Base-by-base conservation (phyloP, 2,329 filamentous ascomycete species). In the Paramyrothecium sp. region DNA sequence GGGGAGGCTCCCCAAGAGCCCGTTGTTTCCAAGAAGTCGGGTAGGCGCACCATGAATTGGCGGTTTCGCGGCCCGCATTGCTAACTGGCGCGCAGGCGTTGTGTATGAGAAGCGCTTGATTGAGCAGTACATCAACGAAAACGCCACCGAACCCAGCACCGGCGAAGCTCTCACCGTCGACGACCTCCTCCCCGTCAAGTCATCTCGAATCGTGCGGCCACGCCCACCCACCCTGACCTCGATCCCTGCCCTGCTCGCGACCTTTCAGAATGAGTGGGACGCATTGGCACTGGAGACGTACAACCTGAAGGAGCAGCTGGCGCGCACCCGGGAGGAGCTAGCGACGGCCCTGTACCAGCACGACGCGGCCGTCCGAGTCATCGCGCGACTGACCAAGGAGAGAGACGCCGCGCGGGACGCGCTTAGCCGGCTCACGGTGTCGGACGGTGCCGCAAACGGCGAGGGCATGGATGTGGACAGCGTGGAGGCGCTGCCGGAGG, bases 181-280 rank as follows among this genome's bases (percentile, higher is more conserved):
- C 63, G 95, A 99, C 73, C 85, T 99, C 59, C 83, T 99, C 68
- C 88, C 92, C 62, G 83, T 99, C 73, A 92, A 95, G 78, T 87
- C 91, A 58, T 84, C 90, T 65, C 88, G 89, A 76, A 84, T 92
- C 65, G 91, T 97, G 60, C 90, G 90, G 66, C 94, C 95, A 53
- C 87, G 95, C 69, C 93, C 95, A 58, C 94, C 95, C 33, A 93
- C 92, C 34, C 87, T 98, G 67, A 98, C 95, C 55, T 99, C 95
- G 41, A 97, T 99, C 70, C 95, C 95, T 21, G 92, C 95, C 19
- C 85, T 99, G 56, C 89, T 99, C 56, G 90, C 91, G 53, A 90
- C 93, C 44, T 98, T 99, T 74, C 95, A 99, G 74, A 96, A 96
- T 73, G 95, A 99, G 81, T 99, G 95, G 95, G 95, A 99, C 72